phyloP scores from a whole-genome alignment of 768 basidiomycete species.

The Boletus subparvulus region DNA sequence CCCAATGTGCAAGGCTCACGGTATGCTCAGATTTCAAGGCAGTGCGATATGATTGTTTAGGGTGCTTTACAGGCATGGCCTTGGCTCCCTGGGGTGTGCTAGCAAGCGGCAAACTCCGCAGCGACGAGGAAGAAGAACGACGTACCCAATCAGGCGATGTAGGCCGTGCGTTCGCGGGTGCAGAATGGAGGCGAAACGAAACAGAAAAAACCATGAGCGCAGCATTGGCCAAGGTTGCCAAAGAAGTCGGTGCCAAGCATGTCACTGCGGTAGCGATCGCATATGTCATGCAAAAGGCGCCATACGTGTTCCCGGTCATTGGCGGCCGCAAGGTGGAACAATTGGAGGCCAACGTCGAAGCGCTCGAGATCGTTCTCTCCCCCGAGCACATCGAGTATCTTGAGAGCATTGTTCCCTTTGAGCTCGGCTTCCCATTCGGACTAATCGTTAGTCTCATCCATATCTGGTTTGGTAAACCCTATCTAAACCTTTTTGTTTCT shows the following conservation, averaged over 20 bases:
- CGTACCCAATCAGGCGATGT: conserved; percentile 33
- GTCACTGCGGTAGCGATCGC: conserved; percentile 46
- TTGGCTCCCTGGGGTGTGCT: conserved; percentile 41
- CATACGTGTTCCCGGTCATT: conserved; percentile 22
- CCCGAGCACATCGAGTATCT: conserved; percentile 8
- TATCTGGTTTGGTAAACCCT: not conserved
- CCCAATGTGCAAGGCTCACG: conserved; percentile 24
- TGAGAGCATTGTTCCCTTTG: conserved; percentile 44
- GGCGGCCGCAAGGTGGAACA: conserved; percentile 56
- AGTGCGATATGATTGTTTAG: too few relatives aligned
- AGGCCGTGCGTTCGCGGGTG: conserved; percentile 31
- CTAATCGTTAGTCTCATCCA: conserved; percentile 27
- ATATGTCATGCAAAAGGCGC: conserved; percentile 54
- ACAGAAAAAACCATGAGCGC: conserved; percentile 33
- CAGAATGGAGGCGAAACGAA: conserved; percentile 36
- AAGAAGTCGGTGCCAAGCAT: conserved; percentile 44
- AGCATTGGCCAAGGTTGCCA: conserved; percentile 40
- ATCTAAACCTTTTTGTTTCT: not conserved
- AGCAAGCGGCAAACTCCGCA: conserved; percentile 28
- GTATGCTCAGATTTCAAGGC: too few relatives aligned
- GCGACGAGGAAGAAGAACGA: conserved; percentile 31
- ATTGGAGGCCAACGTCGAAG: conserved; percentile 49
- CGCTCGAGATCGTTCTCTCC: conserved; percentile 46
- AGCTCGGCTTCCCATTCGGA: conserved; percentile 43
- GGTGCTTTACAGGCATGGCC: conserved; percentile 28